phyloP scores from a whole-genome alignment of 306 rosid species.

The Gastrolobium villosum region DNA sequence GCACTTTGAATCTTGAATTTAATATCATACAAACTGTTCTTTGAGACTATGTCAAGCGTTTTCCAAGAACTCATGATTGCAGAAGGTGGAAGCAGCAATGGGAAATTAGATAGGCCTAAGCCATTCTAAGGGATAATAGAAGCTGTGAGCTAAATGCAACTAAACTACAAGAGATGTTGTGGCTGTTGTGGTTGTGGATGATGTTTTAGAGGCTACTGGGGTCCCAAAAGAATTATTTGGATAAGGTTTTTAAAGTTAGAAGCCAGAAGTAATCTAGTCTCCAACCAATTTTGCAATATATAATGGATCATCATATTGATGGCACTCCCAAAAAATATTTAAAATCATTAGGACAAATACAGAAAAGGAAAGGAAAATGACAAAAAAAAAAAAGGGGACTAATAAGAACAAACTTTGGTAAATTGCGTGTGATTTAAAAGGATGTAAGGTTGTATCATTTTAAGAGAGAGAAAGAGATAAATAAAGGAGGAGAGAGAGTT shows the following conservation, averaged over 20 bases:
- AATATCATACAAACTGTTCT: constrained; percentile 1
- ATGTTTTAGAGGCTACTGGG: constrained; percentile 36
- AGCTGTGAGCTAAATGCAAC: too few species aligned
- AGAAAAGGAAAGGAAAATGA: background rate
- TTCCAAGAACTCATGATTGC: background rate
- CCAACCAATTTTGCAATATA: background rate
- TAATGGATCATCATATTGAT: background rate
- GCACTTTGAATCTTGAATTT: background rate
- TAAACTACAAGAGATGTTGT: background rate
- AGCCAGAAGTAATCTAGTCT: background rate
- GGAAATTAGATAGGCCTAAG: background rate
- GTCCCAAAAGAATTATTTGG: constrained; percentile 17
- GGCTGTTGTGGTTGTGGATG: constrained; percentile 38
- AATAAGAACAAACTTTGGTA: background rate
- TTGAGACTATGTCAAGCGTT: background rate
- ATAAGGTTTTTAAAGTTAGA: constrained; percentile 33
- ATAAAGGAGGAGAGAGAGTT: too few species aligned
- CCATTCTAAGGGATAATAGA: background rate
- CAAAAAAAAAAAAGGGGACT: too few species aligned
- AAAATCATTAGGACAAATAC: background rate
- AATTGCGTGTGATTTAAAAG: too few species aligned
- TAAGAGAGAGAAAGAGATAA: too few species aligned
- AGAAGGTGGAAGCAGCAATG: background rate
- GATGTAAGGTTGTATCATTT: too few species aligned
- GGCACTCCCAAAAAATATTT: background rate